phyloP scores from a whole-genome alignment of 164 flowering plant genomes.

The Litsea cubeba region DNA sequence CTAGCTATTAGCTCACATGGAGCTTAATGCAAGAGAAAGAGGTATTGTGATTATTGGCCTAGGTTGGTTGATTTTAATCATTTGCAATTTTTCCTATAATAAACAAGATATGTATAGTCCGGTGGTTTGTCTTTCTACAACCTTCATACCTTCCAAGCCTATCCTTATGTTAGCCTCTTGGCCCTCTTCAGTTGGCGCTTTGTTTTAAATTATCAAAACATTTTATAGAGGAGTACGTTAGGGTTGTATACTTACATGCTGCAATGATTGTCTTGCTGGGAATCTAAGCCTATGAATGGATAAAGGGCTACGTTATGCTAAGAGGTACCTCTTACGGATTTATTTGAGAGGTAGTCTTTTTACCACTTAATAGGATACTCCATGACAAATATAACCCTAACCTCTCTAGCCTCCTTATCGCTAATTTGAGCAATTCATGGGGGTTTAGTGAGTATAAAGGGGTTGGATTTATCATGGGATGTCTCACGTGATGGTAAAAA shows the following conservation, averaged over 20 bases:
- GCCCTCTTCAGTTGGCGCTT: background rate
- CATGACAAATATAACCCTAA: no score
- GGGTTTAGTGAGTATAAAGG: no score
- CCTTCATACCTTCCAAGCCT: background rate
- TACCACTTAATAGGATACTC: no score
- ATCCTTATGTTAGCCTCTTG: background rate
- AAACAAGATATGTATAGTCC: background rate
- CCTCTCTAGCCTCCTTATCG: no score
- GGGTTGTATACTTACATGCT: background rate
- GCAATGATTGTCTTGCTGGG: background rate
- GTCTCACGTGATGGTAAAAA: no score
- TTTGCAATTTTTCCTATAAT: background rate
- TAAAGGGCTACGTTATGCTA: no score
- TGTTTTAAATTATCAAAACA: background rate
- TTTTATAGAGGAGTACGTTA: background rate
- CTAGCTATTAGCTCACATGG: background rate
- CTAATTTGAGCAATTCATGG: no score
- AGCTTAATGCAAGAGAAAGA: background rate
- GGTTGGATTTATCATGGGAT: no score
- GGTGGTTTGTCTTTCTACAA: background rate
- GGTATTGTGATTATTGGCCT: background rate
- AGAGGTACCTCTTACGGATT: no score
- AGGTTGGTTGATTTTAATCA: background rate
- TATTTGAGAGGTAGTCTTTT: no score
- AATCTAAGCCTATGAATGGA: background rate